Evolutionary conservation across 768 basidiomycete species (phyloP).

Genomic region (Dioszegia hungarica): DNA sequence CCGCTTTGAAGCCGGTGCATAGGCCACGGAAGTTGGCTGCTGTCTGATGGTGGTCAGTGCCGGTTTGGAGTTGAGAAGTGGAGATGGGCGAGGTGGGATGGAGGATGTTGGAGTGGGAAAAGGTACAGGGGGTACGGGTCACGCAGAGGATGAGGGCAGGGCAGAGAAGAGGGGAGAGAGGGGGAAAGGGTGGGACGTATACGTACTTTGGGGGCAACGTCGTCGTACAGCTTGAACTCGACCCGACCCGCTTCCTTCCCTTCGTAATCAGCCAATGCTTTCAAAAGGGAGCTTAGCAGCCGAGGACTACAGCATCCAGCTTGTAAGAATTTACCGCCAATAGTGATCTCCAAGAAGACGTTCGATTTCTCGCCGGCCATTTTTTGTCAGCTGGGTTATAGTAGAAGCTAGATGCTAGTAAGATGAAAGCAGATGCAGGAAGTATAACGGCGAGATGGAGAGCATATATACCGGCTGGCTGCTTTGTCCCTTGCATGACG

Average conservation of each 20-base stretch:
- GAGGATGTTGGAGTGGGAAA: no score
- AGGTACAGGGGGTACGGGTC: background rate
- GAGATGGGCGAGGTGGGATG: background rate
- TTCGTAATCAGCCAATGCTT: slow-evolving; percentile 1
- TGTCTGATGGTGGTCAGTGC: slow-evolving; percentile 26
- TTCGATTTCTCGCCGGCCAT: slow-evolving; percentile 21
- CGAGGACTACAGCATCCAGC: no score
- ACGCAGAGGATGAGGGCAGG: background rate
- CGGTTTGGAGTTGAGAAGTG: background rate
- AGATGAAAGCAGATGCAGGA: background rate
- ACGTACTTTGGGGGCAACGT: slow-evolving; percentile 50
- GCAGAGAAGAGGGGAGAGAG: background rate
- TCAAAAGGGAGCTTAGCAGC: background rate
- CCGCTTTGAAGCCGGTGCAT: slow-evolving; percentile 56
- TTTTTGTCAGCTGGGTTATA: background rate
- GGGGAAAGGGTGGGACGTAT: no score
- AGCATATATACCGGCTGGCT: background rate
- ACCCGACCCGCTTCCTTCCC: slow-evolving; percentile 39
- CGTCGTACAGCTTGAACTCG: slow-evolving; percentile 79
- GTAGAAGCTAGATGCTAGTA: background rate
- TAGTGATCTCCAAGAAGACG: slow-evolving; percentile 42
- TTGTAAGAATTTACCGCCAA: slow-evolving; percentile 40
- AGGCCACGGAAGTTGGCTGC: slow-evolving; percentile 69
- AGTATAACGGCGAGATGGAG: no score
- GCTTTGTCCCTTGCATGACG: background rate